phyloP scores from a whole-genome alignment of 2,329 filamentous ascomycete genomes.

The Stemphylium beticola region DNA sequence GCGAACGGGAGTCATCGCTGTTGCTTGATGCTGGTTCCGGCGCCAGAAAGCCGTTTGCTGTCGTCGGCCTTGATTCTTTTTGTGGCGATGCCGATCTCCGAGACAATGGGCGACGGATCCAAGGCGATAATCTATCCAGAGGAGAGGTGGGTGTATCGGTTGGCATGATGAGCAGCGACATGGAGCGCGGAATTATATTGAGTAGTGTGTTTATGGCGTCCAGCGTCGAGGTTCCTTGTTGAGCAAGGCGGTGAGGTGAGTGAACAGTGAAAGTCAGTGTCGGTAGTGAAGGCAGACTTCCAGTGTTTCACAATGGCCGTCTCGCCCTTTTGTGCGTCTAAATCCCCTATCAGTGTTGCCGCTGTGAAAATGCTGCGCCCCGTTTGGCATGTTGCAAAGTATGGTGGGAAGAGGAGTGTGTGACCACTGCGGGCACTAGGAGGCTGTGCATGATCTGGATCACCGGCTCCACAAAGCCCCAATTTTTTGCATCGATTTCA shows the following conservation, averaged over 20 bases:
- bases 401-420: slow-evolving; percentile 5
- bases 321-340: slow-evolving; percentile 13
- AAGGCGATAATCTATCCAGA: slow-evolving; percentile 30
- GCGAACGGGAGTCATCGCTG: slow-evolving; percentile 36
- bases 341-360: slow-evolving; percentile 7
- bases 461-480: slow-evolving; percentile 12
- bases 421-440: slow-evolving; percentile 16
- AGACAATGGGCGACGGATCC: slow-evolving; percentile 27
- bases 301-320: slow-evolving; percentile 8
- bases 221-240: neutral
- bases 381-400: slow-evolving; percentile 9
- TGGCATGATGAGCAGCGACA: slow-evolving; percentile 39
- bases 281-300: neutral
- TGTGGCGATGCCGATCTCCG: slow-evolving; percentile 10
- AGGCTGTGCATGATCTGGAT: slow-evolving; percentile 22
- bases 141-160: slow-evolving; percentile 23
- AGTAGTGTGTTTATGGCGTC: neutral
- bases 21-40: slow-evolving; percentile 28
- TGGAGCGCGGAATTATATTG: slow-evolving; percentile 12
- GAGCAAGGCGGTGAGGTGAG: slow-evolving; percentile 5
- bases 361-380: slow-evolving; percentile 19
- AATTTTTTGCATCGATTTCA: slow-evolving; percentile 6
- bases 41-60: slow-evolving; percentile 20
- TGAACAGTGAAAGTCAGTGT: neutral
- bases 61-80: slow-evolving; percentile 22